phyloP scores from a whole-genome alignment of 2,329 filamentous ascomycete species.

The Fonsecaea nubica region DNA sequence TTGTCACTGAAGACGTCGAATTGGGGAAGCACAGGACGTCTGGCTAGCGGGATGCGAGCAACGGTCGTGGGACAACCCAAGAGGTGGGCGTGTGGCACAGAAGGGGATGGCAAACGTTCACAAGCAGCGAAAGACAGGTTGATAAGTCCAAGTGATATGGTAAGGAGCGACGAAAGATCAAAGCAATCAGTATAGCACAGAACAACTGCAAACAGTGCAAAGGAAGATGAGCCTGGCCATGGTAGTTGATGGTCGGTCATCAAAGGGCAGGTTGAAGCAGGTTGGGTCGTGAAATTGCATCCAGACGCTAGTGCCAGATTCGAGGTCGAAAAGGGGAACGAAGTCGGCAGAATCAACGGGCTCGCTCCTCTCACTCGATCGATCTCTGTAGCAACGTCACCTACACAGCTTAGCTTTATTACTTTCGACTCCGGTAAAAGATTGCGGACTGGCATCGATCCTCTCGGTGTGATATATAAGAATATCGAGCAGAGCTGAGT shows the following conservation, averaged over 20 bases:
- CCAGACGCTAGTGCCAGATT: conserved; percentile 26
- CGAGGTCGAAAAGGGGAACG: conserved; percentile 22
- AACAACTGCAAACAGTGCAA: conserved; percentile 6
- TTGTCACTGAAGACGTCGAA: conserved; percentile 6
- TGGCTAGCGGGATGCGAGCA: neutral
- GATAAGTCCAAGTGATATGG: neutral
- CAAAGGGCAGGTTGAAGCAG: neutral
- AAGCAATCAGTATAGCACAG: conserved; percentile 5
- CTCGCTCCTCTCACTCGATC: neutral
- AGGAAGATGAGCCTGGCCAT: conserved; percentile 4
- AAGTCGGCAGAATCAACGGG: conserved; percentile 6
- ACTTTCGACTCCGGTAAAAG: neutral
- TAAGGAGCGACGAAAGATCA: conserved; percentile 13
- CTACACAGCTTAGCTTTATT: neutral
- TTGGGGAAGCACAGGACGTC: conserved; percentile 2
- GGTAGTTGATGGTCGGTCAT: neutral
- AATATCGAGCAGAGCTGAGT: neutral
- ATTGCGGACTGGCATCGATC: neutral
- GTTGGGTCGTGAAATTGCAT: conserved; percentile 28
- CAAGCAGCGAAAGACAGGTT: conserved; percentile 12
- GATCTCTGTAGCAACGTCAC: neutral
- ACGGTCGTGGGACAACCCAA: neutral
- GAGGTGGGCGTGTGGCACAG: neutral
- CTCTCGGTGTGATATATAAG: neutral
- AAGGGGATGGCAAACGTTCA: neutral